Conservation (phyloP, 768 basidiomycete genomes). For the Cubamyces sp. region DNA sequence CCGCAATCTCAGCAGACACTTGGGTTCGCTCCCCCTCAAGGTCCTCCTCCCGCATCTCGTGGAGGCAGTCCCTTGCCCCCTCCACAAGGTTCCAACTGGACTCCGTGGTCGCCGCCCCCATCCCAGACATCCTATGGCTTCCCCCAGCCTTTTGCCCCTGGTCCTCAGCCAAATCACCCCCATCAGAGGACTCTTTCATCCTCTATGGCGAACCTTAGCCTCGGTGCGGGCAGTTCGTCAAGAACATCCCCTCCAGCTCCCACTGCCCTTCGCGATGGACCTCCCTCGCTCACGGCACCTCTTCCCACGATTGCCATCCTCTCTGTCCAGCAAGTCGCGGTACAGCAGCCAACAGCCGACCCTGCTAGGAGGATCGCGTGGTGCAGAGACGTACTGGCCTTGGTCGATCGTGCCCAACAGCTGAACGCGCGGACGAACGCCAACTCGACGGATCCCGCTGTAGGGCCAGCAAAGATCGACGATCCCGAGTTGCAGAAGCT, state of each 20-base stretch:
- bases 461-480: conserved; percentile 51
- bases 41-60: conserved; percentile 15
- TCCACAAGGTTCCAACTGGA: conserved; percentile 31
- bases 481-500: conserved; percentile 65
- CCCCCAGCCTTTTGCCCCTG: conserved; percentile 11
- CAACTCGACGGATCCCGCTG: conserved; percentile 39
- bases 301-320: conserved; percentile 70
- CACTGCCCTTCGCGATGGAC: conserved; percentile 28
- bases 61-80: conserved; percentile 33
- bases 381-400: conserved; percentile 81
- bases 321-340: conserved; percentile 48
- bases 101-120: conserved; percentile 30
- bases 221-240: conserved; percentile 25
- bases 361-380: conserved; percentile 71
- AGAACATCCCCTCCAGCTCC: conserved; percentile 29
- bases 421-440: conserved; percentile 37
- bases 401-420: conserved; percentile 64
- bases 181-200: conserved; percentile 25
- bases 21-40: conserved; percentile 14
- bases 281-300: conserved; percentile 64
- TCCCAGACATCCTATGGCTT: conserved; percentile 4
- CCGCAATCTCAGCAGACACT: conserved; percentile 1
- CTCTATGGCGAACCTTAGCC: conserved; percentile 22
- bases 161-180: conserved; percentile 5
- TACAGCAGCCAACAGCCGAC: conserved; percentile 60